Percentiles rank a stretch among this genome's conserved stretches.
These are phyloP conservation scores for Arthroderma sp. DNA, from an alignment of 2,329 filamentous ascomycete genomes.

Conservation along the genomic window DNA sequence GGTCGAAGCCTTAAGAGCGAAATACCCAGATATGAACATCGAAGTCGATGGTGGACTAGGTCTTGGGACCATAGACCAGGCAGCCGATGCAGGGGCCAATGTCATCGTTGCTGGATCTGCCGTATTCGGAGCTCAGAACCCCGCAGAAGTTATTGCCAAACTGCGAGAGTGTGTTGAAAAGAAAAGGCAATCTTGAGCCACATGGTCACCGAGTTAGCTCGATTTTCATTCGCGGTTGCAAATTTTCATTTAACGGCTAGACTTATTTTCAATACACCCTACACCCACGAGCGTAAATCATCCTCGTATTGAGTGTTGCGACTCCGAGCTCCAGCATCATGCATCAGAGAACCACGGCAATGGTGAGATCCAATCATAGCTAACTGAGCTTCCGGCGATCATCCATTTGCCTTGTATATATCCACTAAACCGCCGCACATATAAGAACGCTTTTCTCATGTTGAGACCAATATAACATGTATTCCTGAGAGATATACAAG, in stretches of 20 bases:
- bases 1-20: constrained; percentile 67
- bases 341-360: background rate
- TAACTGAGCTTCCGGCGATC: background rate
- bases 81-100: constrained; percentile 89
- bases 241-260: background rate
- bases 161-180: constrained; percentile 68
- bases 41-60: constrained; percentile 93
- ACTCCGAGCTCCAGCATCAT: background rate
- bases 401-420: background rate
- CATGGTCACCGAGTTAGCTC: background rate
- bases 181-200: constrained; percentile 24
- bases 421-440: background rate
- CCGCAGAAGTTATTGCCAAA: constrained; percentile 71
- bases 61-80: constrained; percentile 79
- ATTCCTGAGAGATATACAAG: background rate
- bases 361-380: background rate
- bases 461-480: background rate
- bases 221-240: background rate
- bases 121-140: constrained; percentile 85
- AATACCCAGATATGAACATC: constrained; percentile 87
- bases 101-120: constrained; percentile 96
- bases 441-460: background rate
- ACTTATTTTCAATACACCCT: background rate
- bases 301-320: background rate
- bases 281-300: background rate